Evolutionary conservation across 176 grass and related monocot species (phyloP), one percentile per base, ranked within the genome.

Genomic region (Guadua angustifolia): DNA sequence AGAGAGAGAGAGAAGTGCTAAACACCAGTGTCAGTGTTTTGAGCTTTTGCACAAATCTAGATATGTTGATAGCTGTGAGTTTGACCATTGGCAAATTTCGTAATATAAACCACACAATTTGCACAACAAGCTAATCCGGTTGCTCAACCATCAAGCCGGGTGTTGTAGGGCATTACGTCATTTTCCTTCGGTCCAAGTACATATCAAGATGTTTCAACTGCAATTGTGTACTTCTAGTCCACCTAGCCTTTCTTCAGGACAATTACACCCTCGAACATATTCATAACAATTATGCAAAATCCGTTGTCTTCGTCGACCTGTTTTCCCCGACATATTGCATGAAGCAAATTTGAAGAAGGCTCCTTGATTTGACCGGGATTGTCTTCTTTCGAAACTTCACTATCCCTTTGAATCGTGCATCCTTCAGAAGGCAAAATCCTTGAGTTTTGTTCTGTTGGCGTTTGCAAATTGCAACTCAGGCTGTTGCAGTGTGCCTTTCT

Each of bases 281-380:
- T 82, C 73, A 57, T 71, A 82, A 25, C 83, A 79, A 66, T 84
- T 49, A 9, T 86, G 40, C 73, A 72, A 35, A 79, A 36, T 33
- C 3, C 43, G 59, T 35, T 16, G 47, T 38, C 25, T 58, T 38
- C 0, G 9, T 86, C 78, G 83, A 82, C 73, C 22, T 66, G 16
- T 26, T 11, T 55, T 39, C 32, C 39, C 11, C 15, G 46, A 75
- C 53, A 60, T n/a, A 21, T 24, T 85, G 56, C 52, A 81, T 9
- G 58, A 42, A 78, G 59, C 78, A 69, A 82, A 90, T 66, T 90
- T 78, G 83, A 71, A 78, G 25, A 86, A 82, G 72, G 73, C 57
- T 57, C 16, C 65, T 86, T 86, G 57, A 78, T 82, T 77, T 78
- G 83, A 82, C 19, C 45, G 40, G 44, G 53, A 18, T 1, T 62